phyloP scores from a whole-genome alignment of 192 early-diverging fungal species.

The Gigaspora rosea region DNA sequence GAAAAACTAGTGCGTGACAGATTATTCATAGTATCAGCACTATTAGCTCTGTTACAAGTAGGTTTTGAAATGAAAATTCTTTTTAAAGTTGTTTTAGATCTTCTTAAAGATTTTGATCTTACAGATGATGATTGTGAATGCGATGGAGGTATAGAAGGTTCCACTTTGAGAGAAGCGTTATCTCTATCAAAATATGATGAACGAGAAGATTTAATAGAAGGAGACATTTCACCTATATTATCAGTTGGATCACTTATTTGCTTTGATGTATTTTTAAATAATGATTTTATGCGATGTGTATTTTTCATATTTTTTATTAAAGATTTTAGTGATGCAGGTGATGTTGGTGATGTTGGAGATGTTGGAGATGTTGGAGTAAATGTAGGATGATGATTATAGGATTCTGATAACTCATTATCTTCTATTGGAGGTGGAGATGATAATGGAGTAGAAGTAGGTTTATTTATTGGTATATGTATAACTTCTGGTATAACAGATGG shows the following conservation, averaged over 20 bases:
- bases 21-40: conserved; percentile 11
- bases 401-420: neutral
- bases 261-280: neutral
- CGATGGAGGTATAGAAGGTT: conserved; percentile 17
- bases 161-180: conserved; percentile 1
- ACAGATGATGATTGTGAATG: conserved; percentile 5
- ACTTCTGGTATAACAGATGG: conserved; percentile 26
- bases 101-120: neutral
- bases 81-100: neutral
- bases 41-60: conserved; percentile 11
- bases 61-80: conserved; percentile 13
- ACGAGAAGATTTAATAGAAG: neutral
- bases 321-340: too few relatives aligned
- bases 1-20: neutral
- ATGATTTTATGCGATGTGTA: neutral
- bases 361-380: too few relatives aligned
- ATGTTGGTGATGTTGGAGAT: too few relatives aligned
- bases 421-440: neutral
- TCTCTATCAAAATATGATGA: conserved; percentile 14
- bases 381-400: neutral
- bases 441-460: neutral
- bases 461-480: neutral
- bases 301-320: too few relatives aligned
- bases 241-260: neutral
- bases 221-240: neutral